Percentiles rank a stretch among this genome's conserved stretches.
Evolutionary conservation across 257 asterid genomes (phyloP).

Genomic region (Oldenlandia corymbosa): DNA sequence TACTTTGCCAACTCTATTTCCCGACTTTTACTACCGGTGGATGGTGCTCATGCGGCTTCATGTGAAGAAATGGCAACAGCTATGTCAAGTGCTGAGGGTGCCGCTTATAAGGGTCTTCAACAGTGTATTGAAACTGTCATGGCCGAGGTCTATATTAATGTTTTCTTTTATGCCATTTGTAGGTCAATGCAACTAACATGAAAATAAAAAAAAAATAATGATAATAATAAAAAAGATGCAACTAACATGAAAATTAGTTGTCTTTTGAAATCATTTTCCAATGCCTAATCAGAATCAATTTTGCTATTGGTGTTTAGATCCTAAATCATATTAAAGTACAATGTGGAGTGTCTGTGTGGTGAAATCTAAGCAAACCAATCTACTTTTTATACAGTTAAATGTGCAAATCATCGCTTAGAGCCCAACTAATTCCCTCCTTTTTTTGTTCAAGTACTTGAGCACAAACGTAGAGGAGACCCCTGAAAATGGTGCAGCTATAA

Average conservation of each 20-base stretch:
- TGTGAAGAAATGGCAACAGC: conserved; percentile 98
- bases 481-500: neutral
- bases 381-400: neutral
- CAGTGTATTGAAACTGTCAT: conserved; percentile 97
- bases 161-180: conserved; percentile 5
- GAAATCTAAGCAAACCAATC: neutral
- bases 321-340: neutral
- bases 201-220: no score
- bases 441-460: neutral
- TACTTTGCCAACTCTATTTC: conserved; percentile 90
- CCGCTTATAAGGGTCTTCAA: conserved; percentile 97
- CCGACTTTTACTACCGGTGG: conserved; percentile 89
- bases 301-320: neutral
- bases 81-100: conserved; percentile 93
- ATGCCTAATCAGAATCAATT: no score
- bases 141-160: conserved; percentile 73
- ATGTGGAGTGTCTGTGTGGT: neutral
- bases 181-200: neutral
- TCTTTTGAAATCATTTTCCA: no score
- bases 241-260: no score
- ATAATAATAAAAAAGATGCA: no score
- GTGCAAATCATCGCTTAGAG: neutral
- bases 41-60: conserved; percentile 97
- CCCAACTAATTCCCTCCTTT: neutral
- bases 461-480: neutral